These are phyloP conservation scores for Fusarium tupiense DNA, from an alignment of 2,329 filamentous ascomycete species.

Conservation along the genomic window DNA sequence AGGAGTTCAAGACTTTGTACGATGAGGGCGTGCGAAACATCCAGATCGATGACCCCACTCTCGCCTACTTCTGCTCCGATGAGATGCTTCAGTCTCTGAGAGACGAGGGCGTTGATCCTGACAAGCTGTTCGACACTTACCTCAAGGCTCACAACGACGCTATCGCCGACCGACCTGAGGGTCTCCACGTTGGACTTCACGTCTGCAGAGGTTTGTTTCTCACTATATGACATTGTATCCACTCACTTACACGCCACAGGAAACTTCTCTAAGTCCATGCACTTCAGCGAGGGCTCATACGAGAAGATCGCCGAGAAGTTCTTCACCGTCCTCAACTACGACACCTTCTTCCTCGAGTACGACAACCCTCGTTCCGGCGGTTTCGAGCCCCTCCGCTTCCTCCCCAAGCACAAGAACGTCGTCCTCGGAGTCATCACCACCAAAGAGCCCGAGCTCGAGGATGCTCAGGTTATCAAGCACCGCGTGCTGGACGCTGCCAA, in stretches of 20 bases:
- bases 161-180: constrained; percentile 67
- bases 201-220: constrained; percentile 54
- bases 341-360: constrained; percentile 71
- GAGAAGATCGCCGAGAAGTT: constrained; percentile 70
- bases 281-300: constrained; percentile 72
- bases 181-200: constrained; percentile 78
- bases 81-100: constrained; percentile 69
- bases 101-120: constrained; percentile 67
- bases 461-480: constrained; percentile 63
- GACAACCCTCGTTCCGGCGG: constrained; percentile 68
- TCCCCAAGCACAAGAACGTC: constrained; percentile 70
- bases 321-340: constrained; percentile 66
- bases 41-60: constrained; percentile 71
- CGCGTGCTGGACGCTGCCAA: constrained; percentile 68
- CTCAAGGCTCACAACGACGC: constrained; percentile 79
- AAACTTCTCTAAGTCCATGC: constrained; percentile 70
- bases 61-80: constrained; percentile 74
- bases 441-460: constrained; percentile 68
- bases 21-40: constrained; percentile 64
- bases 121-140: constrained; percentile 74
- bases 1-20: constrained; percentile 64
- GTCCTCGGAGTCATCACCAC: constrained; percentile 69
- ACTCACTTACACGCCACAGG: constrained; percentile 41
- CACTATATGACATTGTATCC: too few species aligned
- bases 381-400: constrained; percentile 68